A percentile compares a stretch with the other conserved stretches of the same genome.
Conservation (phyloP, 2,329 filamentous ascomycete species). For the Diaporthe amygdali region DNA sequence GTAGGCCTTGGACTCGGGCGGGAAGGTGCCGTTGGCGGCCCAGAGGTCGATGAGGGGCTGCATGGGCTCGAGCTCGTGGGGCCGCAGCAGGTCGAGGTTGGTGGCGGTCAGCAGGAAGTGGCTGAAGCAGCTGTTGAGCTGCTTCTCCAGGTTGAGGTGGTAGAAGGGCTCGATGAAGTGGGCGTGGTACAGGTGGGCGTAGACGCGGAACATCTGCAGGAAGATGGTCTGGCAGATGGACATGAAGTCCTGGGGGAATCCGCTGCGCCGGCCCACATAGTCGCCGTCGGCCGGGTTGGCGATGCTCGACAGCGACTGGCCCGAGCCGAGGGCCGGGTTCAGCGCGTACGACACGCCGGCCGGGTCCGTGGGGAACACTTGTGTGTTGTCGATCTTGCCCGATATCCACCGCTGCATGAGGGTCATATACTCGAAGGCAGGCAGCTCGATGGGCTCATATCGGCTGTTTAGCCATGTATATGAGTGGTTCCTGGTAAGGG, state of each 20-base stretch:
- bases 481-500: constrained; percentile 65
- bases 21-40: constrained; percentile 77
- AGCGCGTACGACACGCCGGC: constrained; percentile 60
- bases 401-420: constrained; percentile 87
- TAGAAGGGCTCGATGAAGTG: constrained; percentile 78
- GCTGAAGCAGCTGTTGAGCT: constrained; percentile 75
- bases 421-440: constrained; percentile 81
- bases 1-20: constrained; percentile 62
- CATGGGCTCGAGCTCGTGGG: constrained; percentile 83
- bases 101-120: constrained; percentile 73
- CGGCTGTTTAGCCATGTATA: constrained; percentile 86
- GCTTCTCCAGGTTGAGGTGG: constrained; percentile 70
- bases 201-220: constrained; percentile 89
- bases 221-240: constrained; percentile 82
- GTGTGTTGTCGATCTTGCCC: constrained; percentile 79
- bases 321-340: constrained; percentile 54
- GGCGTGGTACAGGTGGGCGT: constrained; percentile 87
- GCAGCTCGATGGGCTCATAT: constrained; percentile 77
- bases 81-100: constrained; percentile 72
- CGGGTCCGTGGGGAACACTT: constrained; percentile 79
- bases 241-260: constrained; percentile 80
- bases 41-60: constrained; percentile 81
- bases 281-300: constrained; percentile 50
- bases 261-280: constrained; percentile 82
- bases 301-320: constrained; percentile 44